Base-by-base conservation (phyloP, 2,329 filamentous ascomycete species). In the Colletotrichum horii region DNA sequence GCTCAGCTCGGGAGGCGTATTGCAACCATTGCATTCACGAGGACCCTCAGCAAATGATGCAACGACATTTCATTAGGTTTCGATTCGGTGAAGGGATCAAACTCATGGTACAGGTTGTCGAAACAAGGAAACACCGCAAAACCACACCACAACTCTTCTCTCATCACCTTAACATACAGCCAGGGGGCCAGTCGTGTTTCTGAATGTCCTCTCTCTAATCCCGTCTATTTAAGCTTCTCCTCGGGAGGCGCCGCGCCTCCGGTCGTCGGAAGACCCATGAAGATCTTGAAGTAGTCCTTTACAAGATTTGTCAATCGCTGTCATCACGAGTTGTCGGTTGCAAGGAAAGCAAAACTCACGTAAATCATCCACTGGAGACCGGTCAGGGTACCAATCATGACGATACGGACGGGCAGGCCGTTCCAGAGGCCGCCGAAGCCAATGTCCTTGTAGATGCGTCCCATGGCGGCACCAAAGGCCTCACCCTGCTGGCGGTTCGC, bases 311-410 rank as follows among this genome's bases (percentile, higher is more conserved):
- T 82, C 67, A 82, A 79, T 70, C 56, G 68, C 55, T 24, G 6
- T 1, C 3, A 15, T 30, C 52, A 15, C 70, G 16, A 19, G 26
- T 24, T 12, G 11, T 62, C 0, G 9, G 26, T 22, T n/a, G 11
- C 1, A 26, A 15, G 26, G 11, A 32, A 48, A 4, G 11, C 32
- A 34, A 48, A n/a, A 85, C 89, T 88, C 81, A 91, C 94, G 86
- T 96, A 97, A 83, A 96, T 97, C 93, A 97, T 95, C 95, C 95
- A 98, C 87, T 98, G 96, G 77, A 98, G 87, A 75, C 94, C 95
- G 24, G 95, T 97, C 81, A 94, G 84, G 32, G 92, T 94, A 79
- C 94, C 94, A 78, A 97, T 95, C 96, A 98, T 98, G 81, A 98
- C 92, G 81, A 98, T 98, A 74, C 90, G 83, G 66, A 98, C 94